Conservation (phyloP, 768 basidiomycete genomes). For the Botryobasidium botryosum region DNA sequence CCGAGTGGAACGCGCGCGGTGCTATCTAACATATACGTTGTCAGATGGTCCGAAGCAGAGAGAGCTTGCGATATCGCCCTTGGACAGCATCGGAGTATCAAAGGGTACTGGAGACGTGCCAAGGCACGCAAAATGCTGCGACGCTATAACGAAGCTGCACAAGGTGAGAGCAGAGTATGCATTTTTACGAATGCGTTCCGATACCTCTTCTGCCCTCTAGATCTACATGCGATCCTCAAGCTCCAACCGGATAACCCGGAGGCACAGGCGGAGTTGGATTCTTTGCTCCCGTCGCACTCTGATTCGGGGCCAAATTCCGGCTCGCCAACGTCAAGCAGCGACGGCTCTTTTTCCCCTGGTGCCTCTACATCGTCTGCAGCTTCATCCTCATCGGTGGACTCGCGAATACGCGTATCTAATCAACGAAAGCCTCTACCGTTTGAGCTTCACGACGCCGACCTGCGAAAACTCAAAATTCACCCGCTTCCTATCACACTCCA, state of each 20-base stretch:
- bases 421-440: constrained; percentile 39
- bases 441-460: constrained; percentile 32
- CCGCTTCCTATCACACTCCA: constrained; percentile 30
- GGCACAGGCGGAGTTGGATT: constrained; percentile 37
- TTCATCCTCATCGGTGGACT: background rate
- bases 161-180: constrained; percentile 25
- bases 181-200: background rate
- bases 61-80: constrained; percentile 49
- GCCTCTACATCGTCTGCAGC: constrained; percentile 13
- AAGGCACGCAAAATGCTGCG: constrained; percentile 47
- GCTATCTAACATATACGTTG: background rate
- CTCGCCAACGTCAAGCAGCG: background rate
- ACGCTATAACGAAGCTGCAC: constrained; percentile 37
- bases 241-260: constrained; percentile 50
- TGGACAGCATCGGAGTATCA: constrained; percentile 45
- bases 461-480: constrained; percentile 35
- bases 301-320: background rate
- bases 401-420: constrained; percentile 11
- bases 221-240: constrained; percentile 41
- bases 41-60: constrained; percentile 57
- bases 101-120: constrained; percentile 54
- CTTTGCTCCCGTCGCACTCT: constrained; percentile 21
- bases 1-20: background rate
- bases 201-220: constrained; percentile 22
- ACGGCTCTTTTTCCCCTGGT: constrained; percentile 18